Evolutionary conservation across 179 eudicot species (phyloP).

Genomic region (Amaranthus tricolor): DNA sequence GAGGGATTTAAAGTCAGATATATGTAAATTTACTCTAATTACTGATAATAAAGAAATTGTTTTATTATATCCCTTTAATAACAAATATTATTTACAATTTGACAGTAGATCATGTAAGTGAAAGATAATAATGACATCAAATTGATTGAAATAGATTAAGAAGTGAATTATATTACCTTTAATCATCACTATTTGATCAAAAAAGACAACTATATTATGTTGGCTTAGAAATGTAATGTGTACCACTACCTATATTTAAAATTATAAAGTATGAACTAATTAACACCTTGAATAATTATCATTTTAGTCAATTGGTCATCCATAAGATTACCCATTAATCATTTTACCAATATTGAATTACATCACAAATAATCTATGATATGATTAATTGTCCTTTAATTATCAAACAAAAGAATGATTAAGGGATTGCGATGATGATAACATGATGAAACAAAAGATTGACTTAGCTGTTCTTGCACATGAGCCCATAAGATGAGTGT

Average conservation of each 20-base stretch:
- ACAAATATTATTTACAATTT: too few species aligned
- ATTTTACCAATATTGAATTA: slow-evolving; percentile 1
- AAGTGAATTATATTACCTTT: too few species aligned
- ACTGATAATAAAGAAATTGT: too few species aligned
- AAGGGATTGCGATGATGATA: slow-evolving; percentile 10
- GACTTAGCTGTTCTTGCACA: slow-evolving; percentile 25
- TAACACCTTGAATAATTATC: neutral
- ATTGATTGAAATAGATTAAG: too few species aligned
- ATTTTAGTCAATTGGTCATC: neutral
- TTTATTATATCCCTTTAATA: too few species aligned
- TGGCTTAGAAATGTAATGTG: slow-evolving; percentile 19
- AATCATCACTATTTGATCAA: neutral
- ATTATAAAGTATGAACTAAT: neutral
- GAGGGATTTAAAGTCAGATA: too few species aligned
- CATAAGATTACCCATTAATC: neutral
- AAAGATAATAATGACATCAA: too few species aligned
- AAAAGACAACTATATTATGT: neutral
- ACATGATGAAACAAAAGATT: slow-evolving; percentile 1
- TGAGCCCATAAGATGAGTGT: slow-evolving; percentile 20
- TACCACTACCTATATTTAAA: slow-evolving; percentile 20
- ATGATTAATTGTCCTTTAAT: slow-evolving; percentile 7
- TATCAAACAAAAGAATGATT: slow-evolving; percentile 18
- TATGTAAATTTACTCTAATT: too few species aligned
- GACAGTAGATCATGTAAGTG: too few species aligned
- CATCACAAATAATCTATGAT: slow-evolving; percentile 12